Conservation (phyloP, 805 yeast genomes). For the Nakazawaea ishiwadae region DNA sequence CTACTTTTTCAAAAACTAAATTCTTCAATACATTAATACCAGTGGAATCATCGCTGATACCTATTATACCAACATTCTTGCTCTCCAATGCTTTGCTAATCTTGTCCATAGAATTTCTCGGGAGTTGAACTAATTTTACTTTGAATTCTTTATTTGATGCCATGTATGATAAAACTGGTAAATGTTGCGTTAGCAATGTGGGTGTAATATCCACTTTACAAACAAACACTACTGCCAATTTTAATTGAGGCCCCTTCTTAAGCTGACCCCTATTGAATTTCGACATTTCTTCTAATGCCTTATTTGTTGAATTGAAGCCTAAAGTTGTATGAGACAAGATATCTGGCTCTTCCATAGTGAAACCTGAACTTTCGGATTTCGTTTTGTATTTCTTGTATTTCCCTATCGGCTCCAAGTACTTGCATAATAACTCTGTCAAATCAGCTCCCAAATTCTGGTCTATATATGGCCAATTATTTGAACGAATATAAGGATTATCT, state of each 20-base stretch:
- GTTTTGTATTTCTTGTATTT: conserved; percentile 18
- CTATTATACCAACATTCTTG: conserved; percentile 29
- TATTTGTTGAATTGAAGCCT: conserved; percentile 57
- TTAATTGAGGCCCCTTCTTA: conserved; percentile 14
- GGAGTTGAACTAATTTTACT: conserved; percentile 60
- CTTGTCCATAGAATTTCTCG: conserved; percentile 33
- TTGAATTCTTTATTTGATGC: conserved; percentile 30
- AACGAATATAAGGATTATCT: conserved; percentile 57
- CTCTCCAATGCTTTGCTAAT: conserved; percentile 28
- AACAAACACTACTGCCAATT: conserved; percentile 45
- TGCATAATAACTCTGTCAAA: conserved; percentile 25
- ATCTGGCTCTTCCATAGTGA: conserved; percentile 22
- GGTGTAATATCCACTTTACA: conserved; percentile 55
- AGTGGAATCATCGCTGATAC: conserved; percentile 24
- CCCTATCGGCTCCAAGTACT: conserved; percentile 22
- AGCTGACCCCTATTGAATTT: conserved; percentile 14
- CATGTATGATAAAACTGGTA: conserved; percentile 51
- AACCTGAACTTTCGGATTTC: background rate
- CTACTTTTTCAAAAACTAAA: conserved; percentile 19
- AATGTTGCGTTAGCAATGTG: conserved; percentile 43
- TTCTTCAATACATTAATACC: conserved; percentile 25
- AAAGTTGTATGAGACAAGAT: conserved; percentile 24
- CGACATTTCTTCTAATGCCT: conserved; percentile 41
- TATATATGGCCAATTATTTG: conserved; percentile 34
- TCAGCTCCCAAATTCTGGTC: conserved; percentile 25